These are phyloP conservation scores for Diaporthe humulicola DNA, from an alignment of 2,329 filamentous ascomycete genomes.

Conservation along the genomic window DNA sequence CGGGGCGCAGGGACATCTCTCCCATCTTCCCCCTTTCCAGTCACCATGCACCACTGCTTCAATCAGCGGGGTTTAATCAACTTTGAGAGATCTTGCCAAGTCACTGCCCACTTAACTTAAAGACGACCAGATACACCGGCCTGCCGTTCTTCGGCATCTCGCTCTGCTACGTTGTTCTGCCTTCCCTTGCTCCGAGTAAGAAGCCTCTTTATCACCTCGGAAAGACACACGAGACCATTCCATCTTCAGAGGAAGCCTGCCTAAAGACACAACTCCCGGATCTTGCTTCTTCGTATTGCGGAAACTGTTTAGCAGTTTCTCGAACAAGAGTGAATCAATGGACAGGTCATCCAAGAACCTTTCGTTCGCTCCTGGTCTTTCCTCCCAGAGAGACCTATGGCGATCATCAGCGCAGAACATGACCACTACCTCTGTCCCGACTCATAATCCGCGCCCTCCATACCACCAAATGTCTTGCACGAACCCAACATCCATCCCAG, in stretches of 20 bases:
- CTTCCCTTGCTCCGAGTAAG: background rate
- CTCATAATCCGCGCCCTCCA: background rate
- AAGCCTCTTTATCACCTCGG: background rate
- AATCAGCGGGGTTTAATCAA: background rate
- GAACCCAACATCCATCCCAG: background rate
- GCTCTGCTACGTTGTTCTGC: background rate
- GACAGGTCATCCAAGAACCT: background rate
- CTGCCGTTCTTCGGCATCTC: background rate
- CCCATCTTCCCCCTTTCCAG: constrained; percentile 17
- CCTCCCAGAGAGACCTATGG: background rate
- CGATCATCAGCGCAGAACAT: background rate
- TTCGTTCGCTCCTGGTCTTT: background rate
- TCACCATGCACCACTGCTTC: constrained; percentile 7
- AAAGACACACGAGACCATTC: background rate
- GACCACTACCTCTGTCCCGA: background rate
- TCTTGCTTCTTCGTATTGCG: background rate
- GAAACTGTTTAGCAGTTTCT: background rate
- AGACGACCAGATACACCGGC: background rate
- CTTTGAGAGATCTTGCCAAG: background rate
- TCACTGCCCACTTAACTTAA: background rate
- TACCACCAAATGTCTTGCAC: background rate
- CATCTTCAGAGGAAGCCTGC: background rate
- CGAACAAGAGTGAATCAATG: background rate
- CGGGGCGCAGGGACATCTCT: constrained; percentile 19
- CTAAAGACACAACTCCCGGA: background rate